Evolutionary conservation across 441 rosid species (phyloP).

Genomic region (Pelargonium citronellum): DNA sequence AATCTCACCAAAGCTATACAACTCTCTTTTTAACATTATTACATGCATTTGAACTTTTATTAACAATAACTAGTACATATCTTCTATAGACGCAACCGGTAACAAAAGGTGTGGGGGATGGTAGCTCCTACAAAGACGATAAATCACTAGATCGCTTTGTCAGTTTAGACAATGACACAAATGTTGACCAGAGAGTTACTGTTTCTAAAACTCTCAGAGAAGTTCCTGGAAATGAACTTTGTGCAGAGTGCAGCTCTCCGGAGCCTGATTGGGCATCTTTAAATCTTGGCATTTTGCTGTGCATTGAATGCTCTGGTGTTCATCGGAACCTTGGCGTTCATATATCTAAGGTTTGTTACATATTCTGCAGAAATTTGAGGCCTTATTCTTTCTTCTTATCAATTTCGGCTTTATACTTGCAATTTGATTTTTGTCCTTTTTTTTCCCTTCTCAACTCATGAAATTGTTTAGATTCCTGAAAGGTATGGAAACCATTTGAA

Average conservation of each 20-base stretch:
- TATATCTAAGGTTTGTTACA: slow-evolving; percentile 62
- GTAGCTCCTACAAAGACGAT: slow-evolving; percentile 26
- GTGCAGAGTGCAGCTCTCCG: slow-evolving; percentile 82
- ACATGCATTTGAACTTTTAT: slow-evolving; percentile 19
- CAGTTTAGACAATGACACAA: slow-evolving; percentile 26
- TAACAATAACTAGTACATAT: slow-evolving; percentile 24
- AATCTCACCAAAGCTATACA: slow-evolving; percentile 14
- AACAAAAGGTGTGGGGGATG: slow-evolving; percentile 27
- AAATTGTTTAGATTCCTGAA: not conserved
- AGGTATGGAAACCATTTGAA: not conserved
- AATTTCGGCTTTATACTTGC: not conserved
- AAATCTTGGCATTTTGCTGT: slow-evolving; percentile 77
- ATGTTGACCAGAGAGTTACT: slow-evolving; percentile 33
- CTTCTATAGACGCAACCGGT: slow-evolving; percentile 43
- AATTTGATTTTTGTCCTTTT: not conserved
- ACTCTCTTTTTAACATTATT: not conserved
- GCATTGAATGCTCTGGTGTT: slow-evolving; percentile 92
- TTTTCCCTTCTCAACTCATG: not conserved
- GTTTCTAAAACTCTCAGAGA: slow-evolving; percentile 50
- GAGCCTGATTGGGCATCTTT: slow-evolving; percentile 95
- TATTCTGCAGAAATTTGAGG: not conserved
- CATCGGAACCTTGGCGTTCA: slow-evolving; percentile 96
- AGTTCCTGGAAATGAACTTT: slow-evolving; percentile 76
- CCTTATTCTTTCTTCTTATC: not conserved
- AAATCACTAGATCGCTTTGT: slow-evolving; percentile 25